Evolutionary conservation across 306 rosid species (phyloP).

Genomic region (Styphnolobium japonicum): DNA sequence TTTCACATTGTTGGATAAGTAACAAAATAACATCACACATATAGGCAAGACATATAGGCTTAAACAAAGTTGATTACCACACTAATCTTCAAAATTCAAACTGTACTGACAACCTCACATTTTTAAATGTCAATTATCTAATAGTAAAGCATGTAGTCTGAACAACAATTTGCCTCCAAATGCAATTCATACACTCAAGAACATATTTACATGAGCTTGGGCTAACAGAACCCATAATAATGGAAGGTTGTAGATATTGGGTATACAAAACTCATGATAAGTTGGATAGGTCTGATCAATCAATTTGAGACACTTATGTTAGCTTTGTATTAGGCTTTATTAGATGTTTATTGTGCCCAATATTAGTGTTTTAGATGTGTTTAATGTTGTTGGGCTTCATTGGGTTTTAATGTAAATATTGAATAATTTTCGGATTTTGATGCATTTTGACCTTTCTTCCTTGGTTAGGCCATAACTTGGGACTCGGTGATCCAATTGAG

Average conservation of each 20-base stretch:
- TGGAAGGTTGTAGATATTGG: background rate
- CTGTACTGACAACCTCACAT: background rate
- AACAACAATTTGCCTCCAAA: background rate
- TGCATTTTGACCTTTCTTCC: too few species aligned
- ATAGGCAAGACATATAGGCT: background rate
- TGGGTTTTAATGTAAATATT: too few species aligned
- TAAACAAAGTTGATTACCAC: background rate
- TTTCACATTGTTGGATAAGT: background rate
- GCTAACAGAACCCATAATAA: conserved; percentile 4
- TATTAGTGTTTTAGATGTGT: too few species aligned
- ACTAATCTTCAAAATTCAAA: too few species aligned
- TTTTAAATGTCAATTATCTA: background rate
- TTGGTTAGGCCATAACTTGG: too few species aligned
- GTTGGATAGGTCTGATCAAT: too few species aligned
- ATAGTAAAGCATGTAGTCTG: background rate
- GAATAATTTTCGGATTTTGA: too few species aligned
- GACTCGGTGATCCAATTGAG: too few species aligned
- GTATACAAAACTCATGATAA: background rate
- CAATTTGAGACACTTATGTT: too few species aligned
- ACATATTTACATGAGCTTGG: background rate
- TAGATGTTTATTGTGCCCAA: too few species aligned
- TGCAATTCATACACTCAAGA: background rate
- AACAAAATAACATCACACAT: background rate
- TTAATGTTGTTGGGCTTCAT: too few species aligned
- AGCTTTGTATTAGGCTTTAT: too few species aligned